Conservation (phyloP, 345 rosid species). For the Populus deltoides region DNA sequence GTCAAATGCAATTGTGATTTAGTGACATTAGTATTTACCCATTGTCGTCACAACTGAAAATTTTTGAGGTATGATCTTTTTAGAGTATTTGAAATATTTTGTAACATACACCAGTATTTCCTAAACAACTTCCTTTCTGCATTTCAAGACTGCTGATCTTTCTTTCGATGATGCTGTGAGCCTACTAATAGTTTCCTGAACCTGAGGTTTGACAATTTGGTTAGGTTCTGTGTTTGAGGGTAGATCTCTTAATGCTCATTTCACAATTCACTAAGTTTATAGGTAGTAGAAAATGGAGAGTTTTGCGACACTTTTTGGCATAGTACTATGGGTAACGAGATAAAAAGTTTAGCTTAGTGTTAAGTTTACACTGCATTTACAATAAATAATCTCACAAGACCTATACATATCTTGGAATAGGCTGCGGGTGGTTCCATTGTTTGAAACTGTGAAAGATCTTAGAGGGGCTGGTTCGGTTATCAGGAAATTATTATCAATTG, state of each 20-base stretch:
- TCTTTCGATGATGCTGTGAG: neutral
- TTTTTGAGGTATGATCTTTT: neutral
- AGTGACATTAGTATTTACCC: neutral
- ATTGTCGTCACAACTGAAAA: too few relatives aligned
- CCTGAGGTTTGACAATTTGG: neutral
- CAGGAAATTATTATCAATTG: slow-evolving; percentile 77
- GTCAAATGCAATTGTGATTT: neutral
- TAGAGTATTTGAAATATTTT: neutral
- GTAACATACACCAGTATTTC: neutral
- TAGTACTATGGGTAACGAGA: neutral
- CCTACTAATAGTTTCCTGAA: neutral
- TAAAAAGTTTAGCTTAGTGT: neutral
- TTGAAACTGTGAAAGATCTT: slow-evolving; percentile 88
- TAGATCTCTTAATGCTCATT: neutral
- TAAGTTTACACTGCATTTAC: too few relatives aligned
- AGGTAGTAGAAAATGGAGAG: neutral
- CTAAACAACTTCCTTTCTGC: neutral
- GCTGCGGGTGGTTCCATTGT: slow-evolving; percentile 90
- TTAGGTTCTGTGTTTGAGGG: neutral
- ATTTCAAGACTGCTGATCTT: neutral
- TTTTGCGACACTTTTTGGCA: neutral
- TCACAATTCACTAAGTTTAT: neutral
- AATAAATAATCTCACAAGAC: slow-evolving; percentile 1
- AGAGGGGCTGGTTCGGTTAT: slow-evolving; percentile 88
- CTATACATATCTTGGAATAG: slow-evolving; percentile 37